Percentiles rank a stretch among this genome's conserved stretches.
Evolutionary conservation across 148 eudicot species (phyloP).

Genomic region (Rhododendron ovatum): DNA sequence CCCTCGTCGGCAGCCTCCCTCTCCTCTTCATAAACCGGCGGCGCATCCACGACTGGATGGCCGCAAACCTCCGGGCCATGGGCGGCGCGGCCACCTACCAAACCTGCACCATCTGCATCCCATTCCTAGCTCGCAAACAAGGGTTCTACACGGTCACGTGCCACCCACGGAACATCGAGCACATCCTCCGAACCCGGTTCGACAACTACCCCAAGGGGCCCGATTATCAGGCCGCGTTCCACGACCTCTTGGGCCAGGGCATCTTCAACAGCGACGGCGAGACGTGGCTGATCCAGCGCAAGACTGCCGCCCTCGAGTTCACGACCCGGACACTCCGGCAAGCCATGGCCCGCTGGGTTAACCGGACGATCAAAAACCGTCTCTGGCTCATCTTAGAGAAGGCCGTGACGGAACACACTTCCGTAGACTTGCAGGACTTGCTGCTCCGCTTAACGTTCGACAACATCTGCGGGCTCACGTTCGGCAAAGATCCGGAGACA

Average conservation of each 20-base stretch:
- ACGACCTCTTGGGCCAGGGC: slow-evolving; percentile 78
- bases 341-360: slow-evolving; percentile 92
- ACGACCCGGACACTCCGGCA: slow-evolving; percentile 76
- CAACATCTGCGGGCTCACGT: slow-evolving; percentile 83
- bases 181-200: slow-evolving; percentile 70
- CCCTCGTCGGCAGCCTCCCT: slow-evolving; percentile 73
- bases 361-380: slow-evolving; percentile 63
- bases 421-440: slow-evolving; percentile 67
- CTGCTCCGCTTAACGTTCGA: slow-evolving; percentile 68
- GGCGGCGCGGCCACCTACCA: slow-evolving; percentile 67
- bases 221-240: slow-evolving; percentile 72
- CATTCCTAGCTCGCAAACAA: slow-evolving; percentile 60
- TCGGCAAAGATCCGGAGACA: slow-evolving; percentile 81
- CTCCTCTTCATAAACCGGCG: slow-evolving; percentile 47
- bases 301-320: slow-evolving; percentile 87
- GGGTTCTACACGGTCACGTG: slow-evolving; percentile 84
- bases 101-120: slow-evolving; percentile 69
- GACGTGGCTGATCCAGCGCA: slow-evolving; percentile 78
- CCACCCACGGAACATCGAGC: slow-evolving; percentile 78
- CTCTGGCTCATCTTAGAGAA: slow-evolving; percentile 61
- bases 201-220: slow-evolving; percentile 93
- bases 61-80: slow-evolving; percentile 47
- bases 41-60: slow-evolving; percentile 77
- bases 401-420: slow-evolving; percentile 26
- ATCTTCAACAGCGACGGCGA: slow-evolving; percentile 84